Percentiles rank a stretch among this genome's conserved stretches.
phyloP scores from a whole-genome alignment of 192 early-diverging fungal genomes.

The Backusella luteola region DNA sequence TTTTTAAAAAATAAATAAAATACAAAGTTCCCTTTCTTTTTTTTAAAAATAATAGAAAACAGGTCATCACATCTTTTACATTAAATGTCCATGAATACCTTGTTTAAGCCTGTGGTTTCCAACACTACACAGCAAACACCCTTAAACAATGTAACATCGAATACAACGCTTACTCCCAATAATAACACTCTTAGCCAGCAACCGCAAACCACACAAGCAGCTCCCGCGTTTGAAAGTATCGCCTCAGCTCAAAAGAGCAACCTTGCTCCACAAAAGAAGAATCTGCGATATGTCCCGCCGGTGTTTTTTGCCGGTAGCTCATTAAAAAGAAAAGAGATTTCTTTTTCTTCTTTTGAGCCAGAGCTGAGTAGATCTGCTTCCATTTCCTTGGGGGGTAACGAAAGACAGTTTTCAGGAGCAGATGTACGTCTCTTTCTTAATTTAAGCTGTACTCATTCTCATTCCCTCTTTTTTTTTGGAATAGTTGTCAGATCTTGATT shows the following conservation, averaged over 20 bases:
- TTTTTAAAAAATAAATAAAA: not conserved
- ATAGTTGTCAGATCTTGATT: not conserved
- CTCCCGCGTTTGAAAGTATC: not conserved
- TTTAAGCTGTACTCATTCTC: not conserved
- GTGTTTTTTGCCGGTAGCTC: not conserved
- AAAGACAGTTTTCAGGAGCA: not conserved
- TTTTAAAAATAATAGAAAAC: not conserved
- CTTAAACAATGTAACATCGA: not conserved
- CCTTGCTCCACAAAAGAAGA: not conserved
- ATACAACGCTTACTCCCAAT: not conserved
- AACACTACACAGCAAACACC: not conserved
- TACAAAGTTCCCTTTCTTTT: not conserved
- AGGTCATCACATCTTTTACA: not conserved
- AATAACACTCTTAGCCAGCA: not conserved
- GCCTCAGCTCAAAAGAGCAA: not conserved
- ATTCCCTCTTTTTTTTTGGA: not conserved
- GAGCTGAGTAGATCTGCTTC: not conserved
- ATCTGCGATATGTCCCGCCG: not conserved
- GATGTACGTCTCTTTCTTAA: not conserved
- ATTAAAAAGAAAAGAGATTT: not conserved
- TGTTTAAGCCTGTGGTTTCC: constrained; percentile 1
- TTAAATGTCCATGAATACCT: not conserved
- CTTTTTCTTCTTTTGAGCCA: not conserved
- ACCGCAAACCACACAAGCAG: not conserved
- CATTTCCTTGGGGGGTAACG: not conserved